These are phyloP conservation scores for Sistotremastrum niveocremeum DNA, from an alignment of 768 basidiomycete genomes.

Conservation along the genomic window DNA sequence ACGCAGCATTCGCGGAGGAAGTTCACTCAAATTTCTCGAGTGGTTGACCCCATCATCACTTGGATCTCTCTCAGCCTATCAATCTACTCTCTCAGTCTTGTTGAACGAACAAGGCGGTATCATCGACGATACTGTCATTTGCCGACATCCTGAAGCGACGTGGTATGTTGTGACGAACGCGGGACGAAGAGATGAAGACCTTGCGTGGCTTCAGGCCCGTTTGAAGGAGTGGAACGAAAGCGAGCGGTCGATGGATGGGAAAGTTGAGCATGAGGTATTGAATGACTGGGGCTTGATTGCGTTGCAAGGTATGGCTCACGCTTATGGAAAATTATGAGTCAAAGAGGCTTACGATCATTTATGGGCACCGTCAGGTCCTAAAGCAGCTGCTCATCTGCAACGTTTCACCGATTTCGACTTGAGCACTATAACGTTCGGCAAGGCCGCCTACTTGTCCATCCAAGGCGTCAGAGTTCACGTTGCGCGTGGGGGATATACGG, in stretches of 20 bases:
- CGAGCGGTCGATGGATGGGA: slow-evolving; percentile 32
- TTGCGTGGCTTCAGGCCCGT: slow-evolving; percentile 59
- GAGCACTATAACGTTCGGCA: slow-evolving; percentile 65
- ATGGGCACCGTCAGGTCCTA: slow-evolving; percentile 44
- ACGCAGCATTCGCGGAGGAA: slow-evolving; percentile 66
- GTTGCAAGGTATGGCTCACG: slow-evolving; percentile 57
- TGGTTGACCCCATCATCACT: slow-evolving; percentile 84
- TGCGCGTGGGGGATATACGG: slow-evolving; percentile 92
- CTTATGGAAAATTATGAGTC: not conserved
- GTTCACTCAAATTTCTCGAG: slow-evolving; percentile 70
- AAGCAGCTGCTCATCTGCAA: slow-evolving; percentile 71
- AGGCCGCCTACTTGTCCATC: slow-evolving; percentile 66
- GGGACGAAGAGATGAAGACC: slow-evolving; percentile 68
- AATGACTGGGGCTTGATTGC: slow-evolving; percentile 83
- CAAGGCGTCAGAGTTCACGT: slow-evolving; percentile 74
- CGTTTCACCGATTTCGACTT: slow-evolving; percentile 64
- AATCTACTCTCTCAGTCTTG: slow-evolving; percentile 78
- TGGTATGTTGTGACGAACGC: slow-evolving; percentile 98
- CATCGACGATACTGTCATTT: slow-evolving; percentile 90
- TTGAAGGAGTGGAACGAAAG: slow-evolving; percentile 68
- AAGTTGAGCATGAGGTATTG: slow-evolving; percentile 70
- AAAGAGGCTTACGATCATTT: not conserved
- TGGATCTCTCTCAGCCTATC: slow-evolving; percentile 47
- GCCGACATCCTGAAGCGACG: slow-evolving; percentile 62
- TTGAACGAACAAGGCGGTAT: slow-evolving; percentile 87